These are phyloP conservation scores for Sugiyamaella qingdaonensis DNA, from an alignment of 805 yeast species.

Conservation along the genomic window DNA sequence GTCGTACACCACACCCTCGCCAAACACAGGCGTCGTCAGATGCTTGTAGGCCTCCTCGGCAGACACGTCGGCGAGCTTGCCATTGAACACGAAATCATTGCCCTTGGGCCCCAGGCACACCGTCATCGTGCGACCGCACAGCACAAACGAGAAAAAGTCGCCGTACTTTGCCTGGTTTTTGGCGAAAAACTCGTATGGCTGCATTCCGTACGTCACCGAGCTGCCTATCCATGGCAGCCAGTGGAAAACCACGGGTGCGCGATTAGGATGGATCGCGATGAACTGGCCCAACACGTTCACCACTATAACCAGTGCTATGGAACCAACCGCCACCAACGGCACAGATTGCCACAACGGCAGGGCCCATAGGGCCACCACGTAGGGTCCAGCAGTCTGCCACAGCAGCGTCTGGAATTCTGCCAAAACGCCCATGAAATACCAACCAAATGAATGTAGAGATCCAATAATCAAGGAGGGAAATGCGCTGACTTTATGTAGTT, in stretches of 20 bases:
- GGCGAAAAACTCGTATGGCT: slow-evolving; percentile 86
- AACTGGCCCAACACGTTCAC: slow-evolving; percentile 34
- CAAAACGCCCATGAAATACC: slow-evolving; percentile 14
- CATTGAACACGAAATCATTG: slow-evolving; percentile 91
- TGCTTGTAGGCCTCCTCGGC: slow-evolving; percentile 97
- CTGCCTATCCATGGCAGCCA: slow-evolving; percentile 96
- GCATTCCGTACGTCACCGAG: slow-evolving; percentile 84
- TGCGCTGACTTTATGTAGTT: slow-evolving; percentile 1
- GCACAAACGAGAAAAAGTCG: slow-evolving; percentile 84
- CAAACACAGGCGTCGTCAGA: slow-evolving; percentile 98
- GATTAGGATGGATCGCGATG: slow-evolving; percentile 44
- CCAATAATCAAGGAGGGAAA: slow-evolving; percentile 3
- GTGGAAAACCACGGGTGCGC: slow-evolving; percentile 87
- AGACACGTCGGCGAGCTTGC: slow-evolving; percentile 81
- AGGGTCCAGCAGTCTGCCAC: slow-evolving; percentile 7
- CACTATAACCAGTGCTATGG: slow-evolving; percentile 21
- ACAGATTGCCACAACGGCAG: slow-evolving; percentile 23
- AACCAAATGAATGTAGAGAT: neutral
- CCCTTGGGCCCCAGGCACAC: slow-evolving; percentile 97
- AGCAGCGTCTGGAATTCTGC: slow-evolving; percentile 8
- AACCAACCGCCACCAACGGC: slow-evolving; percentile 23
- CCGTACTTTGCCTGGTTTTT: slow-evolving; percentile 78
- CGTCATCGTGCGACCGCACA: slow-evolving; percentile 89
- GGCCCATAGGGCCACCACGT: neutral
- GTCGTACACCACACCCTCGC: slow-evolving; percentile 95